phyloP scores from a whole-genome alignment of 2,329 filamentous ascomycete species.

The Aspergillus fructus region DNA sequence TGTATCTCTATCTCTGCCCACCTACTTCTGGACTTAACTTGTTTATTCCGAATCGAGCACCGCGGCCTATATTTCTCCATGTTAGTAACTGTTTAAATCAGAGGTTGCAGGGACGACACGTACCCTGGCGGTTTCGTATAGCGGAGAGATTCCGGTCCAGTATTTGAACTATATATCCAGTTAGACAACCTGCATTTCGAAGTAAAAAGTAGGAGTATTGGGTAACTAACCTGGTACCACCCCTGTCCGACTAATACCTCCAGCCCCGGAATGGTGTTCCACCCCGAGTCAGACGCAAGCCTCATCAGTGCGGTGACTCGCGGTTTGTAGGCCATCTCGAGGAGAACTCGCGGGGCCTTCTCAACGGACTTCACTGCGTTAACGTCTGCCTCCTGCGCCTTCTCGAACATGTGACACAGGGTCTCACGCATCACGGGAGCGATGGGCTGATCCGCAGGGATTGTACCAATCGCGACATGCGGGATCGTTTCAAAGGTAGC shows the following conservation, averaged over 20 bases:
- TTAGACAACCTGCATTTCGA: constrained; percentile 2
- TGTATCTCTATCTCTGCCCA: background rate
- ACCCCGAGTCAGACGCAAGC: constrained; percentile 73
- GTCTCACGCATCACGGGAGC: constrained; percentile 68
- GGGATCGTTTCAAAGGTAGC: constrained; percentile 57
- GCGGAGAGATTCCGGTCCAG: constrained; percentile 78
- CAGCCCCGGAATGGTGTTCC: constrained; percentile 80
- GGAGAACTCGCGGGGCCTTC: constrained; percentile 58
- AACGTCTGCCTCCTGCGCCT: constrained; percentile 49
- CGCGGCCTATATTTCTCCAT: background rate
- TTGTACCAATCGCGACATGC: constrained; percentile 79
- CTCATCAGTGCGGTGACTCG: constrained; percentile 79
- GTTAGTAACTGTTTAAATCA: background rate
- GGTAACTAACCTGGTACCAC: constrained; percentile 68
- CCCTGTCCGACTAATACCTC: constrained; percentile 89
- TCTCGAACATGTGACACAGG: constrained; percentile 55
- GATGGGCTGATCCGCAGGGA: constrained; percentile 83
- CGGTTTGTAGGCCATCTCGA: constrained; percentile 98
- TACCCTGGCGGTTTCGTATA: constrained; percentile 68
- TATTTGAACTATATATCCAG: constrained; percentile 62
- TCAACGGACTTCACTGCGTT: constrained; percentile 33
- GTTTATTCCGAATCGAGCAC: constrained; percentile 2
- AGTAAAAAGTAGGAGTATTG: constrained; percentile 6
- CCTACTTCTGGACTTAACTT: background rate
- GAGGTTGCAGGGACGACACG: background rate